Percentiles rank a stretch among this genome's conserved stretches.
These are phyloP conservation scores for Zoysia matrella DNA, from an alignment of 202 grass and related monocot genomes.

Conservation along the genomic window DNA sequence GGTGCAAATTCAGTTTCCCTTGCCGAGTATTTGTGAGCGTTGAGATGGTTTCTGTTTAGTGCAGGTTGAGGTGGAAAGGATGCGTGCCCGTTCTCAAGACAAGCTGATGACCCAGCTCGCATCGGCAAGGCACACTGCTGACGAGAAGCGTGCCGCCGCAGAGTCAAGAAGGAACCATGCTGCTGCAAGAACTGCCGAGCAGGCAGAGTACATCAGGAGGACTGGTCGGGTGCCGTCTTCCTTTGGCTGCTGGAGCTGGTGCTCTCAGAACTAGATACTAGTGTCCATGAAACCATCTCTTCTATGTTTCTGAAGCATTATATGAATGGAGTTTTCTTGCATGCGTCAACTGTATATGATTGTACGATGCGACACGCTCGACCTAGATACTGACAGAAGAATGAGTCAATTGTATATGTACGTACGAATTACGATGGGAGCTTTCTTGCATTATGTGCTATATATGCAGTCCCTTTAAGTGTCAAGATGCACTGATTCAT, in stretches of 20 bases:
- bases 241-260: constrained; percentile 79
- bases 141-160: constrained; percentile 61
- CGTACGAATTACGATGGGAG: constrained; percentile 16
- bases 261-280: too few relatives aligned
- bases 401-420: constrained; percentile 38
- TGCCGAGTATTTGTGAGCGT: background rate
- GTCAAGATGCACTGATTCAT: background rate
- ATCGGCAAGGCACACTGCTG: constrained; percentile 66
- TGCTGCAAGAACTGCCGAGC: constrained; percentile 62
- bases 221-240: constrained; percentile 72
- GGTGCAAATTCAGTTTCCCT: background rate
- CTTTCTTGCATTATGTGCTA: constrained; percentile 11
- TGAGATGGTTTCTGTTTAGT: constrained; percentile 4
- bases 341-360: too few relatives aligned
- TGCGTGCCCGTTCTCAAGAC: too few relatives aligned
- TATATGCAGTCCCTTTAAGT: constrained; percentile 26
- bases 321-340: background rate
- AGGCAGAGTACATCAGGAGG: constrained; percentile 87
- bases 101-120: too few relatives aligned
- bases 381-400: constrained; percentile 2
- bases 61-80: constrained; percentile 90
- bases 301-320: background rate
- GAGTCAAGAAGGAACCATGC: constrained; percentile 64
- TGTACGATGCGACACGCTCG: too few relatives aligned
- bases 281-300: too few relatives aligned